A percentile compares a stretch with the other conserved stretches of the same genome.
phyloP scores from a whole-genome alignment of 1,284 basidiomycete genomes.

The Mycena citricolor region DNA sequence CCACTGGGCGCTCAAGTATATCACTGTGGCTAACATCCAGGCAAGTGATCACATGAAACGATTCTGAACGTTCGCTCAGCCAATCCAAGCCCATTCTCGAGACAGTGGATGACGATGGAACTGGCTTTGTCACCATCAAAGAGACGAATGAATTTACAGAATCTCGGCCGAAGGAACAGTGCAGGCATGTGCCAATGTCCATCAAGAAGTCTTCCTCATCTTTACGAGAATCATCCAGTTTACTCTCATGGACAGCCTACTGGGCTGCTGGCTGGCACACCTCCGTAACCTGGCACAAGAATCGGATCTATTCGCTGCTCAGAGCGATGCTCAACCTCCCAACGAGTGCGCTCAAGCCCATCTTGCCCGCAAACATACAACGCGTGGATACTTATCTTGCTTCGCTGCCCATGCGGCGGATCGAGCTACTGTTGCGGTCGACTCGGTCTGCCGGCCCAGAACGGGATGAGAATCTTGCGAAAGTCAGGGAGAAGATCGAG shows the following conservation, averaged over 20 bases:
- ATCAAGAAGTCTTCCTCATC: not conserved
- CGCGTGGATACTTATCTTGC: slow-evolving; percentile 38
- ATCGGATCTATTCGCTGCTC: slow-evolving; percentile 23
- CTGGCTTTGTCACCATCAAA: slow-evolving; percentile 40
- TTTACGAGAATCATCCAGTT: slow-evolving; percentile 26
- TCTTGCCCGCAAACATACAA: slow-evolving; percentile 32
- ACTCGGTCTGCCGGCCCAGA: slow-evolving; percentile 28
- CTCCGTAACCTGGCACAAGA: slow-evolving; percentile 24
- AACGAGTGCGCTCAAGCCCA: slow-evolving; percentile 27
- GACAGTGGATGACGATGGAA: slow-evolving; percentile 43
- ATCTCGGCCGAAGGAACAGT: slow-evolving; percentile 26
- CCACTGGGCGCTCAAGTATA: slow-evolving; percentile 38
- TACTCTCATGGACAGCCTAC: slow-evolving; percentile 41
- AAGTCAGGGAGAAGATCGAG: slow-evolving; percentile 20
- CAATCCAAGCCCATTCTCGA: slow-evolving; percentile 42
- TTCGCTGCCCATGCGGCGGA: slow-evolving; percentile 32
- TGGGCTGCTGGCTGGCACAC: slow-evolving; percentile 40
- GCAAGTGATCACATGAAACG: no score
- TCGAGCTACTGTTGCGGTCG: slow-evolving; percentile 38
- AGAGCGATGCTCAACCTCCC: slow-evolving; percentile 22
- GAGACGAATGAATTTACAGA: slow-evolving; percentile 41
- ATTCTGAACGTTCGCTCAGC: no score
- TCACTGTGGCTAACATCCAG: slow-evolving; percentile 38
- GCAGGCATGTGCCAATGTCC: slow-evolving; percentile 27
- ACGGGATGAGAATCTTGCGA: slow-evolving; percentile 3